These are phyloP conservation scores for Eruca vesicaria DNA, from an alignment of 441 rosid genomes.

Conservation along the genomic window DNA sequence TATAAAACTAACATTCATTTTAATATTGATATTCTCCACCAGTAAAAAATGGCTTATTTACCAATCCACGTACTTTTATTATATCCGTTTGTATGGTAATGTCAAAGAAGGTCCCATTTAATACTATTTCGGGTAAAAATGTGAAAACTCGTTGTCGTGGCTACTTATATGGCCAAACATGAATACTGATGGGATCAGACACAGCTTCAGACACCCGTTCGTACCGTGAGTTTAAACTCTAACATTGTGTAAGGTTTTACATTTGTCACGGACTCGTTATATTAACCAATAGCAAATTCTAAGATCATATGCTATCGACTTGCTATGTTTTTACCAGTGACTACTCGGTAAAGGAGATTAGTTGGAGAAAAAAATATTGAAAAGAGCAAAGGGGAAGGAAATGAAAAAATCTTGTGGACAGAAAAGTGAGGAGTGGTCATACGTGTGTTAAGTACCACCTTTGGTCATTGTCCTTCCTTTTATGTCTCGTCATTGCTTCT, in stretches of 20 bases:
- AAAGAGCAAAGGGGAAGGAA: neutral
- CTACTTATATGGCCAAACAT: conserved; percentile 32
- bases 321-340: neutral
- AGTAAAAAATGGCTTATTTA: neutral
- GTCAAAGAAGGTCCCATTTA: conserved; percentile 7
- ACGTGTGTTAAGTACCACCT: conserved; percentile 36
- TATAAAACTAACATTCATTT: neutral
- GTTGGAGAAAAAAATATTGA: neutral
- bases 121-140: conserved; percentile 24
- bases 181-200: too few relatives aligned
- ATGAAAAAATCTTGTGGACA: conserved; percentile 16
- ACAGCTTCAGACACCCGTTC: too few relatives aligned
- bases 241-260: neutral
- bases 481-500: conserved; percentile 16
- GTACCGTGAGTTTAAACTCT: neutral
- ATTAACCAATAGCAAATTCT: too few relatives aligned
- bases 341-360: neutral
- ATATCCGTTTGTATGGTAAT: conserved; percentile 6
- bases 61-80: conserved; percentile 9
- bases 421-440: conserved; percentile 20
- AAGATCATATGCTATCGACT: neutral
- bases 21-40: neutral
- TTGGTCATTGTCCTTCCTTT: conserved; percentile 24
- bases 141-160: conserved; percentile 21
- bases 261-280: neutral